Conservation (phyloP, 2,329 filamentous ascomycete genomes). For the Aspergillus sp. region DNA sequence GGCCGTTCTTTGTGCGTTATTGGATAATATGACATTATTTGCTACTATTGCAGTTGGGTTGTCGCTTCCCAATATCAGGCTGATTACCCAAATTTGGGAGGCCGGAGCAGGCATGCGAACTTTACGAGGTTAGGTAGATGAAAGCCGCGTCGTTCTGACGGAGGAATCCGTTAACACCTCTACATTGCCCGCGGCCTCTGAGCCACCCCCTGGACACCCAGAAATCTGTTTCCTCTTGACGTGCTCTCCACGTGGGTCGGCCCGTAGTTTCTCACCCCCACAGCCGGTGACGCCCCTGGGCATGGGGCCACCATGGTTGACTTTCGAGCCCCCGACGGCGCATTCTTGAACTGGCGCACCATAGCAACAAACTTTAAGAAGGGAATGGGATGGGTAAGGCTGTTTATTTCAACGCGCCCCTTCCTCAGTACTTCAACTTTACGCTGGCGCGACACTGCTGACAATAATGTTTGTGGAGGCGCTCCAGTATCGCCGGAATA, state of each 20-base stretch:
- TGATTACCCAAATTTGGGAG: not conserved
- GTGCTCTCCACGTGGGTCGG: slow-evolving; percentile 1
- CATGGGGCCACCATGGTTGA: not conserved
- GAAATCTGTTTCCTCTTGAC: not conserved
- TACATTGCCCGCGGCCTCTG: not conserved
- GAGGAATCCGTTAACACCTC: not conserved
- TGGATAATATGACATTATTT: not conserved
- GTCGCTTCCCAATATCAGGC: not conserved
- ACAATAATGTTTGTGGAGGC: slow-evolving; percentile 1
- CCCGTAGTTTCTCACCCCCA: slow-evolving; percentile 3
- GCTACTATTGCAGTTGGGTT: slow-evolving; percentile 3
- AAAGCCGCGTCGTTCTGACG: no score
- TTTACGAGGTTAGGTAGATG: no score
- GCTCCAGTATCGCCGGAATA: not conserved
- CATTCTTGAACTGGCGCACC: not conserved
- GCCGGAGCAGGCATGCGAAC: no score
- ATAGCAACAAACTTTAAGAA: not conserved
- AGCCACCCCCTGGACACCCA: not conserved
- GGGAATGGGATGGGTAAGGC: slow-evolving; percentile 1
- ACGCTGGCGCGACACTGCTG: not conserved
- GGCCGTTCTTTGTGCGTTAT: not conserved
- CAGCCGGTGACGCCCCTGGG: not conserved
- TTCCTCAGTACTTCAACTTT: not conserved
- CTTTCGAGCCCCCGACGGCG: not conserved
- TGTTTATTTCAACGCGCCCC: not conserved